Base-by-base conservation (phyloP, 129 eudicot genomes). In the Silybum marianum region DNA sequence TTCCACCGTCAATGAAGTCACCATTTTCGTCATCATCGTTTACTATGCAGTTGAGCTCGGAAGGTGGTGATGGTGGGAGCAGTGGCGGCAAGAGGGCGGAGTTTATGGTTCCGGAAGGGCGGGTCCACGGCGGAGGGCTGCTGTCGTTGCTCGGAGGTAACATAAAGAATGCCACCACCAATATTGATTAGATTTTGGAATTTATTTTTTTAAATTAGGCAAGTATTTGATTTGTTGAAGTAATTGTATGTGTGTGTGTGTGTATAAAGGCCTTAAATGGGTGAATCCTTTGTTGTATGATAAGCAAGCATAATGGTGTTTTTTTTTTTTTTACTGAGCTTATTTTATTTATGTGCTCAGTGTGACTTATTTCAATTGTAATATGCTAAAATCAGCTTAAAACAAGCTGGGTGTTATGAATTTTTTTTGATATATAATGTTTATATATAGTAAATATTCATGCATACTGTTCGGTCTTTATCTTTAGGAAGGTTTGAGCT, bases 61-160 rank as follows among this genome's bases (percentile, higher is more conserved):
- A 86, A 7, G 44, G 81, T 16, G 71, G 72, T 30, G 51, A 54
- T 18, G 23, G 6, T 4, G 26, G 28, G 5, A 63, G 69, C 69
- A 22, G 28, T 65, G 69, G 28, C 5, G 66, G 74, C 46, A 88
- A 83, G 82, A 51, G 87, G 34, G 16, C 71, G 10, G 89, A 77
- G 72, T 89, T 86, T 58, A 87, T n/a, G 71, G 87, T 89, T 16
- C 88, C 97, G n/a, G 98, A 93, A 70, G 98, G 98, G 44, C 84
- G 98, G 75, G 98, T 93, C 6, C 98, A 93, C 28, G 94, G 94
- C 44, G 98, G 97, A 42, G 98, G 98, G 6, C 88, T 93, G 32
- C 68, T 93, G 86, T 91, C 97, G 9, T 82, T 89, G 80, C 85
- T 93, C 0, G 91, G 95, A 3, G 98, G 98, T 51, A 86, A 87